Evolutionary conservation across 306 rosid species (phyloP).

Genomic region (Quillaja saponaria): DNA sequence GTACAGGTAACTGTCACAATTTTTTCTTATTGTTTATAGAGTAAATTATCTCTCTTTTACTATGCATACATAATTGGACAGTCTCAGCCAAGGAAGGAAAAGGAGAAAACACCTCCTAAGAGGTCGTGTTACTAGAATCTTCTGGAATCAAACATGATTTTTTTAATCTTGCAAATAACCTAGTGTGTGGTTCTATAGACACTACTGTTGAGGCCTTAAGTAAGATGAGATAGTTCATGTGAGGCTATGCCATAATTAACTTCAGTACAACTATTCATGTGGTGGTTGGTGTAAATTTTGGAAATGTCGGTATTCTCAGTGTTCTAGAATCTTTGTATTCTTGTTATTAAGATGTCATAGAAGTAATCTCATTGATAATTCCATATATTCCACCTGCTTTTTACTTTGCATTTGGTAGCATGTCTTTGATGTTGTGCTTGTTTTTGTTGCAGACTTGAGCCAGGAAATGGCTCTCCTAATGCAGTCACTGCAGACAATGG

Average conservation of each 20-base stretch:
- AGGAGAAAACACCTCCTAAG: too few species aligned
- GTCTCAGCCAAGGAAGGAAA: too few species aligned
- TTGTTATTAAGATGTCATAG: too few species aligned
- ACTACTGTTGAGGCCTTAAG: neutral
- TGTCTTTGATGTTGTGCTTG: neutral
- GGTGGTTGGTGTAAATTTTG: neutral
- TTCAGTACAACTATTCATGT: neutral
- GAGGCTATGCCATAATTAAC: too few species aligned
- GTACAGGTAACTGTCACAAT: constrained; percentile 60
- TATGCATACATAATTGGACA: too few species aligned
- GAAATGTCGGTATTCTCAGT: constrained; percentile 15
- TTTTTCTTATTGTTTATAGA: neutral
- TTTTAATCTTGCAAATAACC: constrained; percentile 3
- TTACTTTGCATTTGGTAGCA: constrained; percentile 8
- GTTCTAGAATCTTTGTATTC: constrained; percentile 10
- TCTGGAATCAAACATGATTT: neutral
- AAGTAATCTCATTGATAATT: too few species aligned
- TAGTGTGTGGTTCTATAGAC: neutral
- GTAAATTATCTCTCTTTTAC: constrained; percentile 2
- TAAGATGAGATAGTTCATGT: neutral
- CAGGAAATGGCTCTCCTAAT: constrained; percentile 33
- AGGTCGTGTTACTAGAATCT: neutral
- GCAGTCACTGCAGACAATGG: constrained; percentile 37
- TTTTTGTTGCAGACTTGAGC: constrained; percentile 60
- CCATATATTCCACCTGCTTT: neutral